Evolutionary conservation across 192 early-diverging fungal genomes (phyloP), one percentile per base, ranked within the genome.

Genomic region (Dimargaris xerosporica): DNA sequence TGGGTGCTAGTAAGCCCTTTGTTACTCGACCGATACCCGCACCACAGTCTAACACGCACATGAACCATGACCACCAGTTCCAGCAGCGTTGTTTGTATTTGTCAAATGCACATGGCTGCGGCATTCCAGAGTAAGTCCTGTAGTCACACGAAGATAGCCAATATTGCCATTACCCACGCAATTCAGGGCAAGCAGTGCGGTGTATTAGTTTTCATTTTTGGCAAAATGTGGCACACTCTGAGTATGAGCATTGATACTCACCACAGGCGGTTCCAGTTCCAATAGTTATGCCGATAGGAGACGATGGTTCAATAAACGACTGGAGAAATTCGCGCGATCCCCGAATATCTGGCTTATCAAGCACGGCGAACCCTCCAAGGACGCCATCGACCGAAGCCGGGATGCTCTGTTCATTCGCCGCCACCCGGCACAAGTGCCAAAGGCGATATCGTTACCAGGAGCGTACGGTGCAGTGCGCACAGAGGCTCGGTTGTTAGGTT

Each of bases 21-120:
- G 90, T 88, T 5, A 98, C 90, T 13, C 95, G 77, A 2, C 95
- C 93, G 61, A 98, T 98, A 3, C 95, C 95, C 0, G 95, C 91
- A 1, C 95, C 95, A 69, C 93, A 96, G 73, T 98, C 87, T 44
- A 82, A 82, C 3, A 2, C 2, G 25, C 2, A 50, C 17, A 50
- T 5, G 76, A 75, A 72, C 68, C 65, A n/a, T n/a, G n/a, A n/a
- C n/a, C n/a, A n/a, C n/a, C n/a, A n/a, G n/a, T n/a, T n/a, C n/a
- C n/a, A n/a, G n/a, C n/a, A n/a, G n/a, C n/a, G n/a, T n/a, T n/a
- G n/a, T n/a, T n/a, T n/a, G n/a, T n/a, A n/a, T n/a, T n/a, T n/a
- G n/a, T n/a, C n/a, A n/a, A n/a, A n/a, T n/a, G n/a, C n/a, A n/a
- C n/a, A n/a, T n/a, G n/a, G n/a, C n/a, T n/a, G n/a, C n/a, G n/a